phyloP scores from a whole-genome alignment of 805 yeast species.

The Candida boidinii region DNA sequence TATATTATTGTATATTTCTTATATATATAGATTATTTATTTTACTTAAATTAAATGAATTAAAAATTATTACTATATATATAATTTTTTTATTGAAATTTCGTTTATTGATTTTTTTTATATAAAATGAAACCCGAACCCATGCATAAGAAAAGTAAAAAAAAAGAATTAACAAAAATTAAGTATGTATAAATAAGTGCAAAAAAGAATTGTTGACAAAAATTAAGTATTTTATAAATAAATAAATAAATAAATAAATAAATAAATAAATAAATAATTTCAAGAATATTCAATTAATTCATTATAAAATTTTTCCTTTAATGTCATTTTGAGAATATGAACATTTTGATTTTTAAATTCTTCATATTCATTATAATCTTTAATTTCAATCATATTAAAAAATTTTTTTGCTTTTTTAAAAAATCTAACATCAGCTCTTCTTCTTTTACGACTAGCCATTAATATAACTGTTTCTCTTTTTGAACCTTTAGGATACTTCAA shows the following conservation, averaged over 20 bases:
- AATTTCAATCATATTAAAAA: slow-evolving; percentile 22
- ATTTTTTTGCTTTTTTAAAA: slow-evolving; percentile 22
- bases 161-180: too few species aligned
- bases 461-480: slow-evolving; percentile 26
- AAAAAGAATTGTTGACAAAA: slow-evolving; percentile 14
- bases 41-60: too few species aligned
- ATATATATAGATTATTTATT: too few species aligned
- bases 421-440: slow-evolving; percentile 27
- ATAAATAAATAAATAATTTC: slow-evolving; percentile 5
- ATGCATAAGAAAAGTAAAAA: too few species aligned
- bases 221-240: background rate
- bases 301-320: slow-evolving; percentile 10
- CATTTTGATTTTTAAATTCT: slow-evolving; percentile 29
- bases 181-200: slow-evolving; percentile 5
- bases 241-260: background rate
- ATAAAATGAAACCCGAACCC: too few species aligned
- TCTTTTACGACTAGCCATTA: slow-evolving; percentile 48
- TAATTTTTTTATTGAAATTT: too few species aligned
- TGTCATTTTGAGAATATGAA: slow-evolving; percentile 31
- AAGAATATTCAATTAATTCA: slow-evolving; percentile 9
- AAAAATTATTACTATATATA: too few species aligned
- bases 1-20: too few species aligned
- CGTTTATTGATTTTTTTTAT: too few species aligned
- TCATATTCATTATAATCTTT: slow-evolving; percentile 26
- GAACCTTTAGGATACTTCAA: background rate